A percentile compares a stretch with the other conserved stretches of the same genome.
These are phyloP conservation scores for Coniochaeta pulveracea DNA, from an alignment of 2,329 filamentous ascomycete genomes.

Conservation along the genomic window DNA sequence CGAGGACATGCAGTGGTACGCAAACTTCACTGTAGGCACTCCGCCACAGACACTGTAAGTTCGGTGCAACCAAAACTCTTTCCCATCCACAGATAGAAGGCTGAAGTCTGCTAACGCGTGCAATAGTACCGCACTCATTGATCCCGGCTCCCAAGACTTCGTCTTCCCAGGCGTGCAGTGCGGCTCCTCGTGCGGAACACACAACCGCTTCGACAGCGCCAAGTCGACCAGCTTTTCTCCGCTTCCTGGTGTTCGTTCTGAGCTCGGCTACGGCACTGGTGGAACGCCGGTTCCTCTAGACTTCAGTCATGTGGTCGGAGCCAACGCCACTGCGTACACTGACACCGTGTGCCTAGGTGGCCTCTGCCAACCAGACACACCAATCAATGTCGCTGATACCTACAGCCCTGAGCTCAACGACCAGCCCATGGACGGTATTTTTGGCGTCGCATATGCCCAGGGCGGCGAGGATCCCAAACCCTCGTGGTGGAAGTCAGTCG, in stretches of 20 bases:
- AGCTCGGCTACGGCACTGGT: constrained; percentile 15
- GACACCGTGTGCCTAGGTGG: constrained; percentile 18
- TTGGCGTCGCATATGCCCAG: constrained; percentile 16
- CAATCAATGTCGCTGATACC: constrained; percentile 18
- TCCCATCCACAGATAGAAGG: no score
- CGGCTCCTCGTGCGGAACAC: constrained; percentile 11
- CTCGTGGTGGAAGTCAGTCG: constrained; percentile 18
- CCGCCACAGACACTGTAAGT: no score
- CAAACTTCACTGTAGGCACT: no score
- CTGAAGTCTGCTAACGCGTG: no score
- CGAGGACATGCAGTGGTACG: no score
- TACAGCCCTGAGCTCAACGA: constrained; percentile 16
- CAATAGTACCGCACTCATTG: no score
- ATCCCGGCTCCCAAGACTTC: constrained; percentile 18
- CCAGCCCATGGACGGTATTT: constrained; percentile 19
- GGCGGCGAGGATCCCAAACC: constrained; percentile 6
- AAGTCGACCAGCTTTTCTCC: constrained; percentile 17
- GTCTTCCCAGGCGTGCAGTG: constrained; percentile 18
- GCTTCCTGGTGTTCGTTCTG: constrained; percentile 9
- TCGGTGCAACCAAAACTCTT: no score
- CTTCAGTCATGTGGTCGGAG: constrained; percentile 9
- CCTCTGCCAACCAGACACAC: constrained; percentile 12
- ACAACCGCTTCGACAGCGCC: constrained; percentile 13
- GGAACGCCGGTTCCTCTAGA: constrained; percentile 16
- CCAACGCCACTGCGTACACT: constrained; percentile 15